Evolutionary conservation across 116 monocot genomes (phyloP).

Genomic region (Iris pallida): DNA sequence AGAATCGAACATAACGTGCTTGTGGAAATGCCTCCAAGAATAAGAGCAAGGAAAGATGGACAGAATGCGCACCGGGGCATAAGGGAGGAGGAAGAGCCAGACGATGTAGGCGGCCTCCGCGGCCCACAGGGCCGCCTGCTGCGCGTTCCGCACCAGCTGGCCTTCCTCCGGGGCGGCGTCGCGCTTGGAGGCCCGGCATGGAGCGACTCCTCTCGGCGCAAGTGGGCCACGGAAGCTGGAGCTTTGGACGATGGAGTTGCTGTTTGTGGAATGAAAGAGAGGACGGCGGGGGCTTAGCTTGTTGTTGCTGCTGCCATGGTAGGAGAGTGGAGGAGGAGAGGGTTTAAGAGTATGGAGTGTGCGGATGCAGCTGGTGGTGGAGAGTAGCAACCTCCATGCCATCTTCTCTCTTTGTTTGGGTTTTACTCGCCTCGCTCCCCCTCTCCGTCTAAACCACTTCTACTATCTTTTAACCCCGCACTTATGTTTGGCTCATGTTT

Average conservation of each 20-base stretch:
- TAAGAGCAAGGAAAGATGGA: neutral
- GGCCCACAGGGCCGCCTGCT: constrained; percentile 50
- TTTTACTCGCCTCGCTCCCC: neutral
- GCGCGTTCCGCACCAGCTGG: neutral
- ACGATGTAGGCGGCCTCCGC: constrained; percentile 64
- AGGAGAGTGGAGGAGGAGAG: neutral
- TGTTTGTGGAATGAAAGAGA: neutral
- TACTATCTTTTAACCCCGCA: too few relatives aligned
- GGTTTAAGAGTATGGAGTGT: neutral
- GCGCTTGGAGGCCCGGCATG: neutral
- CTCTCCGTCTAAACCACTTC: too few relatives aligned
- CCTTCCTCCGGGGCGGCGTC: neutral
- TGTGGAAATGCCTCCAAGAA: neutral
- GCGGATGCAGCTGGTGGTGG: neutral
- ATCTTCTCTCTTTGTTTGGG: neutral
- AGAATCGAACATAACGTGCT: too few relatives aligned
- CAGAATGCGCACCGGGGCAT: constrained; percentile 45
- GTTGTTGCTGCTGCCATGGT: neutral
- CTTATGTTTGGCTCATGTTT: too few relatives aligned
- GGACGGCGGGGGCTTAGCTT: neutral
- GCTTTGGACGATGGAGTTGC: neutral
- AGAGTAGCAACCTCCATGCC: constrained; percentile 3
- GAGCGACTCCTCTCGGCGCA: neutral
- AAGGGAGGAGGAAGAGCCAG: constrained; percentile 81
- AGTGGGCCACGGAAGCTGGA: neutral